Evolutionary conservation across 192 early-diverging fungal species (phyloP).

Genomic region (Mortierella antarctica): DNA sequence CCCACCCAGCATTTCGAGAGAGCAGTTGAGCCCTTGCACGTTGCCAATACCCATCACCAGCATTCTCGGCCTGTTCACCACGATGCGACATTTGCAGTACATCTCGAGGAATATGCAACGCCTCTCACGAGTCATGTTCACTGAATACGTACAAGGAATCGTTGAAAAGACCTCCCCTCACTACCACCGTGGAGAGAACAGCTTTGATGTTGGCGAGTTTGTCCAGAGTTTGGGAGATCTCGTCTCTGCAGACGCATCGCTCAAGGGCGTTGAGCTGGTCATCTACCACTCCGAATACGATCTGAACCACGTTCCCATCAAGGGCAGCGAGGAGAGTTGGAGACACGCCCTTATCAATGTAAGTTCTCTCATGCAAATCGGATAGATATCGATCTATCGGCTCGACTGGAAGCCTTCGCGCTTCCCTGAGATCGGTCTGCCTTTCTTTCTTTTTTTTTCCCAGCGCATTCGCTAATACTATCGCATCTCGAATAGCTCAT

Average conservation of each 20-base stretch:
- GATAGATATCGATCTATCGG: background rate
- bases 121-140: slow-evolving; percentile 53
- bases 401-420: too few relatives aligned
- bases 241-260: slow-evolving; percentile 64
- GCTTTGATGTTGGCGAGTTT: slow-evolving; percentile 69
- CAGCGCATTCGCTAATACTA: background rate
- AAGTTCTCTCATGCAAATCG: slow-evolving; percentile 25
- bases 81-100: slow-evolving; percentile 64
- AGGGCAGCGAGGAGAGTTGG: slow-evolving; percentile 65
- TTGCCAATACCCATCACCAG: slow-evolving; percentile 64
- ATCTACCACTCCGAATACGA: slow-evolving; percentile 66
- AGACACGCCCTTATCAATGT: slow-evolving; percentile 65
- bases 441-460: slow-evolving; percentile 6
- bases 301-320: slow-evolving; percentile 60
- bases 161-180: slow-evolving; percentile 30
- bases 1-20: slow-evolving; percentile 54
- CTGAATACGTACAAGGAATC: slow-evolving; percentile 46
- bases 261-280: slow-evolving; percentile 64
- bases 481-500: slow-evolving; percentile 50
- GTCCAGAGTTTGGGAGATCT: slow-evolving; percentile 67
- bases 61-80: slow-evolving; percentile 63
- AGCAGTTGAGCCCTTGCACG: slow-evolving; percentile 65
- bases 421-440: too few relatives aligned
- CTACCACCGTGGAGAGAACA: slow-evolving; percentile 31
- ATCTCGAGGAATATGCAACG: slow-evolving; percentile 58